These are phyloP conservation scores for Carnegiea gigantea DNA, from an alignment of 179 eudicot genomes.

Conservation along the genomic window DNA sequence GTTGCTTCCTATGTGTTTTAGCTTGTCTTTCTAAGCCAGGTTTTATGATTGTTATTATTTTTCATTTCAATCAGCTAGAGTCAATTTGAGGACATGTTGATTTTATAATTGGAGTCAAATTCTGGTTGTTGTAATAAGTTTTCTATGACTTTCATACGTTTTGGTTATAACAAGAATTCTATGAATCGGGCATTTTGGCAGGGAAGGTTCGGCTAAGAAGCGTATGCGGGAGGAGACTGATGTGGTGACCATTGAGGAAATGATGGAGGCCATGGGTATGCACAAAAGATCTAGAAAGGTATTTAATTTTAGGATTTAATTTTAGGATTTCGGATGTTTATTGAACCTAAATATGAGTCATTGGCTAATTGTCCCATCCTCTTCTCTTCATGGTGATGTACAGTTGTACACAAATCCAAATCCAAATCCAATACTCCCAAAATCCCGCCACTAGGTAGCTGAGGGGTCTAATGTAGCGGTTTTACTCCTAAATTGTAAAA, in stretches of 20 bases:
- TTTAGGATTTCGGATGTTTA: not conserved
- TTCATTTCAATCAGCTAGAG: not conserved
- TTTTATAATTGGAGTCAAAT: not conserved
- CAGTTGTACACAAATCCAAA: not conserved
- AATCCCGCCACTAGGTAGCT: too few species aligned
- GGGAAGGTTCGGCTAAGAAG: conserved; percentile 59
- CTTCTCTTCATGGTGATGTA: not conserved
- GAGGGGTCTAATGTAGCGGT: too few species aligned
- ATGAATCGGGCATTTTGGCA: conserved; percentile 31
- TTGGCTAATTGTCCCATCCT: not conserved
- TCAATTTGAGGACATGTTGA: not conserved
- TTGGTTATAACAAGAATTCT: not conserved
- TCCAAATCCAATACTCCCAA: too few species aligned
- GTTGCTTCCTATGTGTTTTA: not conserved
- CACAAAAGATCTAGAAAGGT: conserved; percentile 50
- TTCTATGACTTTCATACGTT: not conserved
- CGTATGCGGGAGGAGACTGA: conserved; percentile 40
- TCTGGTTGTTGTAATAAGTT: not conserved
- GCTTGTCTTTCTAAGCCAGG: not conserved
- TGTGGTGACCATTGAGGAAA: conserved; percentile 60
- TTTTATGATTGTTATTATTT: not conserved
- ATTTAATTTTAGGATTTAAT: not conserved
- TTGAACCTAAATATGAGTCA: not conserved
- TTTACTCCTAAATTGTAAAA: too few species aligned
- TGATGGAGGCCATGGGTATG: conserved; percentile 58